Percentiles rank a stretch among this genome's conserved stretches.
Conservation (phyloP, 1,139 yeast genomes). For the Hansenula anomala region DNA sequence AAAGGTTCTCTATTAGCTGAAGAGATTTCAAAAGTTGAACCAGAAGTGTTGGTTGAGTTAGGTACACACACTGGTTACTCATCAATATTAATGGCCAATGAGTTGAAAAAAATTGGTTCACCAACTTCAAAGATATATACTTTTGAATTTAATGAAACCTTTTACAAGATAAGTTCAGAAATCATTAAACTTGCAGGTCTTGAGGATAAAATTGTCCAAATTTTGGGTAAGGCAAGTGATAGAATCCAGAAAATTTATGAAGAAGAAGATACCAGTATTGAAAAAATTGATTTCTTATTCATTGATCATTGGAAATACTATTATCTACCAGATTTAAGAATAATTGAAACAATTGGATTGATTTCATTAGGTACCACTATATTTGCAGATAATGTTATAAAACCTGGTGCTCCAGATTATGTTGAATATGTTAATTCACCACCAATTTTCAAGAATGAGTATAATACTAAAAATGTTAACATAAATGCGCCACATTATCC, state of each 20-base stretch:
- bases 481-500: slow-evolving; percentile 27
- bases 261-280: too few relatives aligned
- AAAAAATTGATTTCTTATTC: slow-evolving; percentile 31
- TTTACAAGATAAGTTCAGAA: slow-evolving; percentile 21
- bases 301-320: slow-evolving; percentile 38
- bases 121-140: slow-evolving; percentile 27
- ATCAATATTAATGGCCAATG: slow-evolving; percentile 29
- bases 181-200: slow-evolving; percentile 29
- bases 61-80: slow-evolving; percentile 44
- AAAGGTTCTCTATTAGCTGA: slow-evolving; percentile 32
- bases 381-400: slow-evolving; percentile 35
- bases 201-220: slow-evolving; percentile 20
- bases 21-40: slow-evolving; percentile 25
- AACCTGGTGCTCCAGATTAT: slow-evolving; percentile 39
- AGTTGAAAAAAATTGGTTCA: slow-evolving; percentile 20
- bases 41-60: slow-evolving; percentile 35
- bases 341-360: slow-evolving; percentile 36
- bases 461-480: slow-evolving; percentile 26
- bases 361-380: slow-evolving; percentile 37
- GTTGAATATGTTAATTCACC: slow-evolving; percentile 34
- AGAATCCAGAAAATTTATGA: slow-evolving; percentile 24
- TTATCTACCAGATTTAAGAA: slow-evolving; percentile 40
- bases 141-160: slow-evolving; percentile 26
- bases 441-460: slow-evolving; percentile 33
- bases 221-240: slow-evolving; percentile 32